Evolutionary conservation across 2,329 filamentous ascomycete genomes (phyloP).

Genomic region (Hymenoscyphus infarciens): DNA sequence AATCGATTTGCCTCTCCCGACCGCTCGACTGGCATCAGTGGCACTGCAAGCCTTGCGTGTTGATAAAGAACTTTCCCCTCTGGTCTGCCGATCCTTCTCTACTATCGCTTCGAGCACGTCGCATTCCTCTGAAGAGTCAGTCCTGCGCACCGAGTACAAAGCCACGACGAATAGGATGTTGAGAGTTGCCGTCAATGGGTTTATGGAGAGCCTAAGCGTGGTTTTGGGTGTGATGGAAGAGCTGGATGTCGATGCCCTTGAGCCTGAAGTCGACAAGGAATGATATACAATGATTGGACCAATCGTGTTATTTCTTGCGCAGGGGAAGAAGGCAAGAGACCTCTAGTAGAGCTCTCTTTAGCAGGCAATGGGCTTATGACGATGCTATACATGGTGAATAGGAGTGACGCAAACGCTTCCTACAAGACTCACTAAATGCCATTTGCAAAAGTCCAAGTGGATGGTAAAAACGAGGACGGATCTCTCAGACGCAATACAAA

Average conservation of each 20-base stretch:
- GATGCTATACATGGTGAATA: too few relatives aligned
- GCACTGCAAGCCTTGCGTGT: slow-evolving; percentile 75
- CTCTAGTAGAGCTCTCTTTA: too few relatives aligned
- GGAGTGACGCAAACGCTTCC: too few relatives aligned
- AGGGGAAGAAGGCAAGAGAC: too few relatives aligned
- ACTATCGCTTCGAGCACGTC: slow-evolving; percentile 40
- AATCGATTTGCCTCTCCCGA: slow-evolving; percentile 65
- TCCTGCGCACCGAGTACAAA: slow-evolving; percentile 72
- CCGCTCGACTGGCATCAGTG: slow-evolving; percentile 69
- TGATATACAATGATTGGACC: slow-evolving; percentile 1
- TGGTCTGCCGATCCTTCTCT: slow-evolving; percentile 70
- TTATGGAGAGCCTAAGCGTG: slow-evolving; percentile 84
- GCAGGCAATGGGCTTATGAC: too few relatives aligned
- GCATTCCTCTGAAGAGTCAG: slow-evolving; percentile 40
- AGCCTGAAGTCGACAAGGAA: slow-evolving; percentile 36
- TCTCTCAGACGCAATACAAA: too few relatives aligned
- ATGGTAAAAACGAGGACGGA: too few relatives aligned
- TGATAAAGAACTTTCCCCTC: slow-evolving; percentile 82
- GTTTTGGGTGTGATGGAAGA: slow-evolving; percentile 88
- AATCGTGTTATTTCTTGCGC: too few relatives aligned
- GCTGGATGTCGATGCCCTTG: slow-evolving; percentile 78
- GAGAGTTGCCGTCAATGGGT: slow-evolving; percentile 91
- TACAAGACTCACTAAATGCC: too few relatives aligned
- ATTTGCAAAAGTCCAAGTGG: too few relatives aligned
- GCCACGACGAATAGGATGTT: slow-evolving; percentile 96